phyloP scores from a whole-genome alignment of 495 filamentous ascomycete species.

The Xylaria curta region DNA sequence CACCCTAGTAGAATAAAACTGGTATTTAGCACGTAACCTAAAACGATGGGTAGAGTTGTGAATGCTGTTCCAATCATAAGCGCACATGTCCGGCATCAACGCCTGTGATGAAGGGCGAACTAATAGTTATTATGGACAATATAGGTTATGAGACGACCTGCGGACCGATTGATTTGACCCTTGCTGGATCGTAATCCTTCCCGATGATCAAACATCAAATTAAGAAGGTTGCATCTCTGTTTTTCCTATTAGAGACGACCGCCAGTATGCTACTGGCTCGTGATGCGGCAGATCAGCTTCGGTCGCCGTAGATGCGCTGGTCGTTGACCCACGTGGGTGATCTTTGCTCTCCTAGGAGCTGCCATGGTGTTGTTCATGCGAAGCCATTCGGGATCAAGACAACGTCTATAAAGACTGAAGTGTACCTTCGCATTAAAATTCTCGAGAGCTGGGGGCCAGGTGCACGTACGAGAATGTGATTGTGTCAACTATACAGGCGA shows the following conservation, averaged over 20 bases:
- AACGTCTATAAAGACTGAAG: conserved; percentile 10
- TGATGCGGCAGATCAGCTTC: conserved; percentile 26
- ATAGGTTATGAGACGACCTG: neutral
- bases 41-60: neutral
- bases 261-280: conserved; percentile 35
- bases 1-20: neutral
- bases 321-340: conserved; percentile 22
- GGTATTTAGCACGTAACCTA: neutral
- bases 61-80: neutral
- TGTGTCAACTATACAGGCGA: neutral
- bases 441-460: neutral
- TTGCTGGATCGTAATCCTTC: conserved; percentile 5
- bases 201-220: conserved; percentile 25
- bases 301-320: neutral
- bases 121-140: neutral
- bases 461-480: neutral
- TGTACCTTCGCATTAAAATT: neutral
- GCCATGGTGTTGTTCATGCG: neutral
- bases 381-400: neutral
- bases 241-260: conserved; percentile 26
- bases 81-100: neutral
- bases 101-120: too few species aligned
- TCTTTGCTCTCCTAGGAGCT: conserved; percentile 1
- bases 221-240: conserved; percentile 32
- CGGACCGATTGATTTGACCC: conserved; percentile 13